Conservation (phyloP, 169 alveolate genomes). For the Eimeria nieschulzi region DNA sequence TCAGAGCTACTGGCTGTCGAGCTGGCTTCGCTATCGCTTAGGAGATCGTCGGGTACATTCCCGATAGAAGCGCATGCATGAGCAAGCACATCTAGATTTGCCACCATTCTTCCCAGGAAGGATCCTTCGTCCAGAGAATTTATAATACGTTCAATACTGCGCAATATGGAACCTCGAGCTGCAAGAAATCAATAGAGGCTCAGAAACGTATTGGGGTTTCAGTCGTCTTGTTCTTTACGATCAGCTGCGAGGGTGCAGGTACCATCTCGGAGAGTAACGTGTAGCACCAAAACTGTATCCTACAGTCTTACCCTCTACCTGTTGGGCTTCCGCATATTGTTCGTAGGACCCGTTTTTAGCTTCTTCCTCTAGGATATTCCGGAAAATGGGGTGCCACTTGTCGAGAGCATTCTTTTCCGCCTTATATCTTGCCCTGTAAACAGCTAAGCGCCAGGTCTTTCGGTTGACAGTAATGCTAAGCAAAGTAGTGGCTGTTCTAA, state of each 20-base stretch:
- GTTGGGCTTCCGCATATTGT: background rate
- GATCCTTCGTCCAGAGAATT: slow-evolving; percentile 49
- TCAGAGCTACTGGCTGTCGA: slow-evolving; percentile 3
- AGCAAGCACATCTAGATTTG: slow-evolving; percentile 15
- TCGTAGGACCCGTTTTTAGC: slow-evolving; percentile 37
- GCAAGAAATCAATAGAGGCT: background rate
- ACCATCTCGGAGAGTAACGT: background rate
- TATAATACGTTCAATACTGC: slow-evolving; percentile 33
- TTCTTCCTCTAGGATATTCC: slow-evolving; percentile 52
- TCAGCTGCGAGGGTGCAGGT: background rate
- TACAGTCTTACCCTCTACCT: slow-evolving; percentile 1
- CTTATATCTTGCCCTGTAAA: slow-evolving; percentile 3
- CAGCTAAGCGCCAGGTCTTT: too few relatives aligned
- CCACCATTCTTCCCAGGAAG: slow-evolving; percentile 41
- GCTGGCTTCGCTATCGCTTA: slow-evolving; percentile 33
- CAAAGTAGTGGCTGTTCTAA: too few relatives aligned
- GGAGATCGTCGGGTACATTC: background rate
- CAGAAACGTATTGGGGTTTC: background rate
- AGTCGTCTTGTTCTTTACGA: background rate
- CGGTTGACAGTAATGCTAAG: too few relatives aligned
- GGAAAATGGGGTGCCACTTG: slow-evolving; percentile 26
- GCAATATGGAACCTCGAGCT: slow-evolving; percentile 52
- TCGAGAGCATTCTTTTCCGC: slow-evolving; percentile 25
- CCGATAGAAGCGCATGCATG: slow-evolving; percentile 21
- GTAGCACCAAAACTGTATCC: background rate